Base-by-base conservation (phyloP, 1,284 basidiomycete genomes). In the Fomitopsis betulina region DNA sequence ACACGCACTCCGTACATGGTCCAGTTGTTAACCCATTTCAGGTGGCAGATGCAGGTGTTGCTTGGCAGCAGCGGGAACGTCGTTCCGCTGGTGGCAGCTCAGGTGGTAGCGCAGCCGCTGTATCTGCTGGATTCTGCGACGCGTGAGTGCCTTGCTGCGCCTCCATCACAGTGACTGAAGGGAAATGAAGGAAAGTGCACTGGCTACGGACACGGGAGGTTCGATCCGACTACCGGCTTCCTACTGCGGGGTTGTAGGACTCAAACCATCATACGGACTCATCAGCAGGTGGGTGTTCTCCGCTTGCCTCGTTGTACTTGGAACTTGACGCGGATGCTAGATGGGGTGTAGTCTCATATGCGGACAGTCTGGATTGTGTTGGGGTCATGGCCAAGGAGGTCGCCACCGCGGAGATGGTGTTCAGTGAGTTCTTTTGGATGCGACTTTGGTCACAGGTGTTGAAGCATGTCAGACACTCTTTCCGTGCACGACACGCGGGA, bases 141-240 rank as follows among this genome's bases (percentile, higher is more conserved):
- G 89, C 84, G 93, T 96, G 67, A 75, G 91, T 56, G 12, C 30
- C 19, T 38, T 19, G 13, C 37, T 13, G 6, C 1, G 25, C 5
- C 38, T 27, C n/a, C 53, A 30, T 38, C 9, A 27, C n/a, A 2
- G 32, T 19, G 30, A 27, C 45, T 62, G n/a, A 56, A 55, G 53
- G 15, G 38, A 17, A 50, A 7, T 64, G 40, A 64, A 65, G 56
- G 35, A 60, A 63, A 96, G 94, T 40, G 93, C 96, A 0, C 73
- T 99, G 27, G 93, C 89, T 2, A 96, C 94, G 0, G 96, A 99
- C 69, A 99, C 97, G 0, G 97, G 96, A 6, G 97, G 96, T 0
- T 98, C 96, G 6, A 87, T 92, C 5, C 84, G 96, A 35, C 77
- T 99, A 2, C 97, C 96, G 0, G 96, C 96, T 0, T 88, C 94